A percentile compares a stretch with the other conserved stretches of the same genome.
phyloP scores from a whole-genome alignment of 768 basidiomycete species.

The Kwoniella europaea region DNA sequence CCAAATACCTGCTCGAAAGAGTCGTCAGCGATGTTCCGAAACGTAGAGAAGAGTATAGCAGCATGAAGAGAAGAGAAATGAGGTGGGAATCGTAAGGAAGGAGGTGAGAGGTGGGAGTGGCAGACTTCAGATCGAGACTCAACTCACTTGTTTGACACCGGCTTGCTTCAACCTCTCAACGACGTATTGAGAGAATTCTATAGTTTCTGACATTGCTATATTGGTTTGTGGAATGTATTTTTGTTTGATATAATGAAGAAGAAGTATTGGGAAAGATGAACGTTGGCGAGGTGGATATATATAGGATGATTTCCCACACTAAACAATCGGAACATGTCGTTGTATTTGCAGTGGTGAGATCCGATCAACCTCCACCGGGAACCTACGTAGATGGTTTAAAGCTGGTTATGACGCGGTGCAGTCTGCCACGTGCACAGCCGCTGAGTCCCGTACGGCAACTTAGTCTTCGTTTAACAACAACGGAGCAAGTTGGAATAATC shows the following conservation, averaged over 20 bases:
- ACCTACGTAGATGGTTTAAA: too few relatives aligned
- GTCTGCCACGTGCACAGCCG: background rate
- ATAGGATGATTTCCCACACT: background rate
- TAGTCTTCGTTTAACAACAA: background rate
- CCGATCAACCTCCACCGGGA: conserved; percentile 1
- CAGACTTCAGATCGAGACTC: background rate
- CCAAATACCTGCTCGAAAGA: conserved; percentile 57
- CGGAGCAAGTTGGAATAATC: background rate
- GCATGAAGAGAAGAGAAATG: background rate
- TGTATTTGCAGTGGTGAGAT: background rate
- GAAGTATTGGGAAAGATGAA: background rate
- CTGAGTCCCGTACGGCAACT: background rate
- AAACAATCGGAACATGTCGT: background rate
- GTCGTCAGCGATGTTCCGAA: background rate
- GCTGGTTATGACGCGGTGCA: too few relatives aligned
- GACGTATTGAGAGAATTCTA: conserved; percentile 56
- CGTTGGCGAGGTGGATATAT: background rate
- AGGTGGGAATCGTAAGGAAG: background rate
- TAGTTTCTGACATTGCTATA: conserved; percentile 41
- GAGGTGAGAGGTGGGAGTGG: conserved; percentile 6
- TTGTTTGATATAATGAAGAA: background rate
- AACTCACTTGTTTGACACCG: conserved; percentile 61
- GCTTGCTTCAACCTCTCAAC: conserved; percentile 56
- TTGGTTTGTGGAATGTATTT: background rate
- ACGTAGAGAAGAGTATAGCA: background rate